Base-by-base conservation (phyloP, 495 filamentous ascomycete genomes). In the Aspergillus nanangensis region DNA sequence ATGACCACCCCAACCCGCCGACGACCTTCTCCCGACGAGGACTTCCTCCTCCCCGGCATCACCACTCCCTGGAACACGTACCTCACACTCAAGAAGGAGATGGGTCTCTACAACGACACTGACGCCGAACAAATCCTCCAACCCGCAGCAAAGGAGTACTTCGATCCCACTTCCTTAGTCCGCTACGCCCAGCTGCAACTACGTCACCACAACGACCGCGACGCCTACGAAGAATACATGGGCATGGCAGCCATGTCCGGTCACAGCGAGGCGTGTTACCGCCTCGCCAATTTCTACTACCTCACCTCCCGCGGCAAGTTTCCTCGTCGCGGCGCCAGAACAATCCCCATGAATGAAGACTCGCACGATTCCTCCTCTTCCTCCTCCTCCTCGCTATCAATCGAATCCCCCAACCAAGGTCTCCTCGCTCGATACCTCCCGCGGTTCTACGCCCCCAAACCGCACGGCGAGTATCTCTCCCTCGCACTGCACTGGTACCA, bases 281-380 rank as follows among this genome's bases (percentile, higher is more conserved):
- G 57, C 40, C 45, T 74, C 11, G 70, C 57, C 2, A 69, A 69
- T 40, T 67, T 57, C 50, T 74, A 74, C 43, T 67, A 63, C 38
- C 56, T 53, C 20, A 69, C 54, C 7, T 62, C 31, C 14, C 47
- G 49, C 8, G 61, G 66, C 1, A 33, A 41, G 15, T 56, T 56
- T 39, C 56, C 58, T 0, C 63, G 54, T 4, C 55, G 47, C 2
- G 66, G 52, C 2, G 47, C 62, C 27, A 43, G 55, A n/a, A 24
- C 15, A 1, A 20, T 23, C 8, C 34, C 17, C 23, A 22, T 23
- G 9, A 23, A 17, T n/a, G 10, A 14, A 5, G 34, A 39, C 32
- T 29, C n/a, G n/a, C n/a, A n/a, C n/a, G n/a, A n/a, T n/a, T n/a
- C n/a, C n/a, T n/a, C n/a, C n/a, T n/a, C n/a, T n/a, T n/a, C n/a